Evolutionary conservation across 148 eudicot species (phyloP), one percentile per base, ranked within the genome.

Genomic region (Heliamphora exappendiculata): DNA sequence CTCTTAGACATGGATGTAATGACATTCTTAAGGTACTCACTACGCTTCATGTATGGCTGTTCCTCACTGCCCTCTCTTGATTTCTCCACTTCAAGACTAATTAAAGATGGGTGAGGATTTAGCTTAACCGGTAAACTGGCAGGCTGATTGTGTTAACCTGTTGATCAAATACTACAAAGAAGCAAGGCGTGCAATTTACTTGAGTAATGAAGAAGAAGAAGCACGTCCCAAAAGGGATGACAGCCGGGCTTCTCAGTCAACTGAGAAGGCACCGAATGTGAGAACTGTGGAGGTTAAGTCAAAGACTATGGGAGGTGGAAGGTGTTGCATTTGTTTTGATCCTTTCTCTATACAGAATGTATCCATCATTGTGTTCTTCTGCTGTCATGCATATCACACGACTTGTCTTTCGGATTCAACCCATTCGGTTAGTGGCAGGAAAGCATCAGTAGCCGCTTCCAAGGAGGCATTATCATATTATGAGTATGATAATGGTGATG

Each of bases 241-340:
- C 55, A 84, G 72, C 44, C 84, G 87, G 71, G 73, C 60, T 22
- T 70, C 76, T 10, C 87, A 82, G 58, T 66, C 83, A 16, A 76
- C 72, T 12, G 81, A 88, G 19, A 85, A 91, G 81, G 73, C 84
- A 51, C 85, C 87, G 2, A 84, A 79, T 79, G 75, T 86, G 73
- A 94, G 67, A 84, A 82, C 79, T 67, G 78, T 88, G 86, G 94
- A 89, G 64, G 82, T 88, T 28, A 92, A 92, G 81, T 90, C 98
- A 33, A 94, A 92, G 83, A 85, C 89, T 31, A 75, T 85, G 79
- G 89, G 87, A 49, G 98, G 92, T 42, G 90, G 92, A 39, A 80
- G 96, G 76, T 94, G 98, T 76, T 92, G 98, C 89, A 87, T 94
- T 81, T 94, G 98, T 79, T 90, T 94, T 24, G 98, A 94, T 76